Percentiles rank a stretch among this genome's conserved stretches.
phyloP scores from a whole-genome alignment of 768 basidiomycete genomes.

The Mycena chlorophos region DNA sequence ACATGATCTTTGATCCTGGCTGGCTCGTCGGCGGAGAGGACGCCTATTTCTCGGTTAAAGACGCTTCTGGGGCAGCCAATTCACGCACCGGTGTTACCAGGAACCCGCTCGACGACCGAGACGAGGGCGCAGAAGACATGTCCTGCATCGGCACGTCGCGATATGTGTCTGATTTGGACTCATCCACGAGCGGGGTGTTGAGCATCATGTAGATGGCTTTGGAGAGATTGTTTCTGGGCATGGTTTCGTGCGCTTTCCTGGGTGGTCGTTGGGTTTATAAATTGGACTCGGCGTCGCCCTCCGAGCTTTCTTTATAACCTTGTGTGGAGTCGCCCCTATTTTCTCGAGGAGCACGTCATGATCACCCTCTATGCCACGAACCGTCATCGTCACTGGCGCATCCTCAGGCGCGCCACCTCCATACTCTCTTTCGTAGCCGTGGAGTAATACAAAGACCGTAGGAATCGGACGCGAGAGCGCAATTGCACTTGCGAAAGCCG shows the following conservation, averaged over 20 bases:
- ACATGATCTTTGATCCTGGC: neutral
- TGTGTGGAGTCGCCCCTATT: neutral
- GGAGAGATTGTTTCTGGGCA: neutral
- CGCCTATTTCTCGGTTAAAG: neutral
- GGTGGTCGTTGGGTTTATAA: neutral
- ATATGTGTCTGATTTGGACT: neutral
- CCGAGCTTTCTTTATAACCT: neutral
- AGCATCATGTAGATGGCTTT: neutral
- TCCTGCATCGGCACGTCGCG: constrained; percentile 2
- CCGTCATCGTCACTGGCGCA: constrained; percentile 43
- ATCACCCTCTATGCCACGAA: constrained; percentile 22
- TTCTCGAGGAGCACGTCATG: neutral
- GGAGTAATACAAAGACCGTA: constrained; percentile 17
- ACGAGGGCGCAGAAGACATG: neutral
- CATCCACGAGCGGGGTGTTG: neutral
- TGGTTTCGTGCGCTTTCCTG: neutral
- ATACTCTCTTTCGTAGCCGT: constrained; percentile 12
- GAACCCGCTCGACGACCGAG: neutral
- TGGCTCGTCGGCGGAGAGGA: neutral
- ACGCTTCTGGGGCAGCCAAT: neutral
- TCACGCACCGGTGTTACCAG: neutral
- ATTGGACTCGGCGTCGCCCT: neutral
- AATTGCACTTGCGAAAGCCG: constrained; percentile 65
- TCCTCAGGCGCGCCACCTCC: constrained; percentile 51
- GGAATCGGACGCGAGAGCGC: constrained; percentile 69